Percentiles rank a stretch among this genome's conserved stretches.
Conservation (phyloP, 345 rosid genomes). For the Eucalyptus victrix region DNA sequence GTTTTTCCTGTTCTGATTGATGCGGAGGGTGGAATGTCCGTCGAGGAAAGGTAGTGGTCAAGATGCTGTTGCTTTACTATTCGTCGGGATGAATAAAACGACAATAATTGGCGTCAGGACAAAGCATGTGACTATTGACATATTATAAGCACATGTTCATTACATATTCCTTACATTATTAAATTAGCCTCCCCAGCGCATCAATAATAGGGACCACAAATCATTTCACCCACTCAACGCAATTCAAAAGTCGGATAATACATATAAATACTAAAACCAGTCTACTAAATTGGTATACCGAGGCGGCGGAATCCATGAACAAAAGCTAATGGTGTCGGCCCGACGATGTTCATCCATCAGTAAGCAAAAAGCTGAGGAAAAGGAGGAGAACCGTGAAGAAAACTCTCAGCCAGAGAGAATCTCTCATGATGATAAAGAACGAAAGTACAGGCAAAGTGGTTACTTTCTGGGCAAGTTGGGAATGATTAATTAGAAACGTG, state of each 20-base stretch:
- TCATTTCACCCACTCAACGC: neutral
- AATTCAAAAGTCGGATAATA: neutral
- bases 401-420: neutral
- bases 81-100: neutral
- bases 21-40: neutral
- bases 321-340: neutral
- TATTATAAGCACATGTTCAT: neutral
- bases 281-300: neutral
- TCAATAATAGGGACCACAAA: neutral
- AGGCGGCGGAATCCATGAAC: neutral
- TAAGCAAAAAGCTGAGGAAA: neutral
- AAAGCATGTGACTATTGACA: neutral
- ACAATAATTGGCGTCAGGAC: neutral
- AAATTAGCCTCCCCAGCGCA: neutral
- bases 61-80: neutral
- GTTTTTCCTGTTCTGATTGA: neutral
- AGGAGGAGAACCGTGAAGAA: neutral
- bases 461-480: neutral
- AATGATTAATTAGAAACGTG: neutral
- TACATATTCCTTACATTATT: neutral
- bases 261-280: neutral
- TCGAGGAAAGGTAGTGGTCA: neutral
- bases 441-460: neutral
- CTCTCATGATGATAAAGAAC: neutral
- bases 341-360: neutral